These are phyloP conservation scores for Epithemia pelagica DNA, from an alignment of 108 stramenopile species.

Conservation along the genomic window DNA sequence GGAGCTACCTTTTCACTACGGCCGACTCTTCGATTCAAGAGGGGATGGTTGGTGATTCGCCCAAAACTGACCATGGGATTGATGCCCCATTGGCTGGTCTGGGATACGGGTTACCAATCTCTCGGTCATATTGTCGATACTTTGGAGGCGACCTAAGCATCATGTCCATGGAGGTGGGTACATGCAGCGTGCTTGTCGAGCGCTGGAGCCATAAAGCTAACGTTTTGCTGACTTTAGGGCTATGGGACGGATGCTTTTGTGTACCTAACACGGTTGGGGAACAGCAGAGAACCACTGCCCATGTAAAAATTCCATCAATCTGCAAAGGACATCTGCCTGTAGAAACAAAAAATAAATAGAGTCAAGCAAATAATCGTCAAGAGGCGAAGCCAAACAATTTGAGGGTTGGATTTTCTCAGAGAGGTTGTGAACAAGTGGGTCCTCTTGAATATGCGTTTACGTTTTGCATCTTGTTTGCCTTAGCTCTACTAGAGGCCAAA, in stretches of 20 bases:
- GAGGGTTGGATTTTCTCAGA: no score
- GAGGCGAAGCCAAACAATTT: no score
- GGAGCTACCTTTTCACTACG: constrained; percentile 92
- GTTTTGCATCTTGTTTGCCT: no score
- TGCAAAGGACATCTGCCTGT: no score
- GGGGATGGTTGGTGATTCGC: constrained; percentile 46
- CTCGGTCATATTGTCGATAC: constrained; percentile 92
- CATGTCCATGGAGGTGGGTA: constrained; percentile 90
- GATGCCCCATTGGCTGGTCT: constrained; percentile 92
- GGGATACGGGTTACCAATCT: constrained; percentile 98
- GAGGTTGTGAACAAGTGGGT: no score
- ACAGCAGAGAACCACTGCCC: constrained; percentile 78
- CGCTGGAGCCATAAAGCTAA: no score
- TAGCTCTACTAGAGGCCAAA: no score
- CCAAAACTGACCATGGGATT: constrained; percentile 66
- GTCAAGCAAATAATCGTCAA: no score
- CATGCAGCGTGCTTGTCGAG: no score
- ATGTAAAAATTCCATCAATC: constrained; percentile 41
- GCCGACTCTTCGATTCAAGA: constrained; percentile 83
- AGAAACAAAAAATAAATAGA: no score
- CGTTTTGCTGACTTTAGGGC: constrained; percentile 34
- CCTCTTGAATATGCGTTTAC: no score
- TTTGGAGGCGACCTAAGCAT: constrained; percentile 97
- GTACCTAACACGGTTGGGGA: constrained; percentile 80
- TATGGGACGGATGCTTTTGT: constrained; percentile 99